Evolutionary conservation across 768 basidiomycete species (phyloP), one percentile per base, ranked within the genome.

Genomic region (Macrolepiota albuminosa): DNA sequence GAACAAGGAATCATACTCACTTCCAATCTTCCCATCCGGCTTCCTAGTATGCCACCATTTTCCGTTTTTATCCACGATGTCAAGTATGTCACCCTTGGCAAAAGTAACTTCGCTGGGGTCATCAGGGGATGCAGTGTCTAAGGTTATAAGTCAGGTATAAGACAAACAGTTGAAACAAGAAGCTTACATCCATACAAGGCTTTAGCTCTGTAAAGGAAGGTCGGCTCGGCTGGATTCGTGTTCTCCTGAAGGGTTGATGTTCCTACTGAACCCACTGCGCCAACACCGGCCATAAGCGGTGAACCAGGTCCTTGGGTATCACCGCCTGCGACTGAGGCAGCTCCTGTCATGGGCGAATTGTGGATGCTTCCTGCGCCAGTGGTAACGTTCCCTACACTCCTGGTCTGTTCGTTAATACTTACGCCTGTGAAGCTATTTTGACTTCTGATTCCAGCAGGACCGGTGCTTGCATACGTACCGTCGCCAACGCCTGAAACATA

Each of bases 41-140:
- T 89, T 94, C 68, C 76, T 86, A 39, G 91, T 89, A 68, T 92
- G 91, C 93, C 93, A 95, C 93, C 93, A 93, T 70, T 93, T 92
- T 53, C 91, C 91, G 67, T 91, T 85, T 74, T 93, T 94, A 75
- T 98, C 95, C 59, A 95, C 72, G 57, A 98, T 89, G 63, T 97
- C 94, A 63, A 98, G 83, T 43, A 93, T 78, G 68, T 98, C 96
- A 56, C 94, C 93, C 72, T 98, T 98, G 54, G 76, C 68, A 73
- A 99, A 98, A 51, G 92, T 91, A 43, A 99, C 89, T 75, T 99
- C 97, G 69, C 92, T 97, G 13, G 95, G 92, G 72, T 99, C 97
- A 59, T 98, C 95, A 33, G 90, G 78, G 2, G 91, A 93, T n/a
- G 95, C 96, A 52, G 83, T 84, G 76, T 99, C 96, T 98, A 73